Evolutionary conservation across 1,284 basidiomycete species (phyloP), one percentile per base, ranked within the genome.

Genomic region (Kwoniella shivajii): DNA sequence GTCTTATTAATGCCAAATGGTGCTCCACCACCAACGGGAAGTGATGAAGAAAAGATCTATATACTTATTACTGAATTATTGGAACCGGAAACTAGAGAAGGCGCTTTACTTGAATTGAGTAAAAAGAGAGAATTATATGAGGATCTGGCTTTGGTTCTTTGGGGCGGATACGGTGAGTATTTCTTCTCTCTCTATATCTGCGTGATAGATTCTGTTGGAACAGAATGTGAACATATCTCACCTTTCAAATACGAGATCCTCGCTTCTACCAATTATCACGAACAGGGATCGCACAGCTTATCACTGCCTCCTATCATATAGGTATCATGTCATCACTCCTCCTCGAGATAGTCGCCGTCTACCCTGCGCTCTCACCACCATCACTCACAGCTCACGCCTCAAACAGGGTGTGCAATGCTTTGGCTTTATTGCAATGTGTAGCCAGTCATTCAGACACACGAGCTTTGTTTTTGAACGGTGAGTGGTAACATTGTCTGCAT

Each of bases 61-160:
- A 73, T 75, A 43, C 69, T 83, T 61, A 81, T 83, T 65, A 78
- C 79, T 33, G 80, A 82, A 63, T 64, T 83, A 50, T 70, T 81
- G 60, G 79, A 79, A 61, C 79, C 78, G 9, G 72, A 82, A 50
- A 86, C 87, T n/a, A 83, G 93, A 60, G 93, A 97, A 74, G 83
- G 83, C 6, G 93, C 94, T 0, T 80, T 97, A 53, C 83, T 99
- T 48, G 96, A 99, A 80, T 82, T 99, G 66, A 96, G 92, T 81
- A 99, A 99, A 84, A 98, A 98, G 81, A 83, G 96, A 64, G 96
- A 99, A 80, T 93, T 98, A 80, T 99, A 96, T 77, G 96, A 99
- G 74, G 95, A 99, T 78, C 85, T 99, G 26, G 96, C 96, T 0
- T 84, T 99, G 30, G 92, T 99, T 13, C 83, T 99, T 5, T 99